A percentile compares a stretch with the other conserved stretches of the same genome.
Evolutionary conservation across 306 rosid genomes (phyloP).

Genomic region (Cicer cuneatum): DNA sequence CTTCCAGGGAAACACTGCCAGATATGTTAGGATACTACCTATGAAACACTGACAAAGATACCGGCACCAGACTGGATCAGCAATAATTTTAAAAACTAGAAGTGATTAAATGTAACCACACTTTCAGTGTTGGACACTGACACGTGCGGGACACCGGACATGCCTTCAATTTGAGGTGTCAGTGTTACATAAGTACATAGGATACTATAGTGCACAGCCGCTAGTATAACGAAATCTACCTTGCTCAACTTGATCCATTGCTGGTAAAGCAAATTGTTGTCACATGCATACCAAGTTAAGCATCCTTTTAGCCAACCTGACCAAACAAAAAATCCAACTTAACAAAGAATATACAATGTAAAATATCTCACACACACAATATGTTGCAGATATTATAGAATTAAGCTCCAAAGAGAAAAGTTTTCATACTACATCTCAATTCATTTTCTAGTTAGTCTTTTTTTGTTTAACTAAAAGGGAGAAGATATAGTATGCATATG

Average conservation of each 20-base stretch:
- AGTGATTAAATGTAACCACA: no score
- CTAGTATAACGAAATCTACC: slow-evolving; percentile 29
- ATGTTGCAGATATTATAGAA: not conserved
- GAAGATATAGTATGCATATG: not conserved
- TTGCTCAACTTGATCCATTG: slow-evolving; percentile 2
- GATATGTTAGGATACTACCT: not conserved
- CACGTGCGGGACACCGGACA: no score
- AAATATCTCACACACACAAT: slow-evolving; percentile 4
- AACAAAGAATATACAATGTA: slow-evolving; percentile 15
- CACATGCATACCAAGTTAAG: not conserved
- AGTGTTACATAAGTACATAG: no score
- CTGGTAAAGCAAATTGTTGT: slow-evolving; percentile 22
- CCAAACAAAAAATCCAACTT: not conserved
- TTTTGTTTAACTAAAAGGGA: slow-evolving; percentile 21
- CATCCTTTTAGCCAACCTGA: not conserved
- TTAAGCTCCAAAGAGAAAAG: slow-evolving; percentile 8
- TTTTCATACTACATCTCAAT: slow-evolving; percentile 13
- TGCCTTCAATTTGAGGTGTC: no score
- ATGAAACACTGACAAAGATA: no score
- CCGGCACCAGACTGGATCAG: no score
- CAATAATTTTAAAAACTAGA: no score
- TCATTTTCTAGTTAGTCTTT: not conserved
- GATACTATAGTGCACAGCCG: slow-evolving; percentile 5
- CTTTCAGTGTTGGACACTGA: no score
- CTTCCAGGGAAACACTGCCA: slow-evolving; percentile 1